Evolutionary conservation across 768 basidiomycete species (phyloP), one percentile per base, ranked within the genome.

Genomic region (Trametes sanguinea): DNA sequence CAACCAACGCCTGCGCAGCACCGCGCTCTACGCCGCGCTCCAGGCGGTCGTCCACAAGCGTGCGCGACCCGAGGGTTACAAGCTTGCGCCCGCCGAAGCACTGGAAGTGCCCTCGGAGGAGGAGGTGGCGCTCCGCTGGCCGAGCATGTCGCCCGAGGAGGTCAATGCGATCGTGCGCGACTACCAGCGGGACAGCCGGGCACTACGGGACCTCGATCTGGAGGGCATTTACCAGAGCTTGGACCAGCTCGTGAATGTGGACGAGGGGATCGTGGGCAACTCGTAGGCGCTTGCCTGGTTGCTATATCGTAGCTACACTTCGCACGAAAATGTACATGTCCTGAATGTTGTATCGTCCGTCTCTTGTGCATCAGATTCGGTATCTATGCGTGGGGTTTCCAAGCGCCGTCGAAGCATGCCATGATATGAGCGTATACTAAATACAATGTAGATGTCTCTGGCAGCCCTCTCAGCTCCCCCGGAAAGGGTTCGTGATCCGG

Each of bases 11-110:
- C 85, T 92, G 66, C 82, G 83, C 43, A 77, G 75, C 58, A 95
- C 93, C 0, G 91, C 92, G 14, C 76, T 95, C 33, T 94, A 89
- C 73, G 71, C 80, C 9, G 88, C 90, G 0, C 77, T 95, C 13
- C 73, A 75, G 43, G 76, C 80, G 4, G 77, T 83, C 33, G 67
- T 86, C 27, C 67, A 76, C 3, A 78, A 77, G 27, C 67, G 72
- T 46, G 68, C 79, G 48, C 75, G 77, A 45, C 76, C 79, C 35
- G 72, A 79, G 60, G 83, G 81, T 0, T 83, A 81, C 62, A 81
- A 85, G 61, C 79, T 85, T 8, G 72, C 77, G 45, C 89, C 89
- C 4, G 78, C 78, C 17, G 80, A 84, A 46, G 85, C 87, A n/a
- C 70, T 88, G 32, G 71, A 81, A 9, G 77, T 83, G 13, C 90